phyloP scores from a whole-genome alignment of 305 asterid genomes.

The Coffea humblotiana region DNA sequence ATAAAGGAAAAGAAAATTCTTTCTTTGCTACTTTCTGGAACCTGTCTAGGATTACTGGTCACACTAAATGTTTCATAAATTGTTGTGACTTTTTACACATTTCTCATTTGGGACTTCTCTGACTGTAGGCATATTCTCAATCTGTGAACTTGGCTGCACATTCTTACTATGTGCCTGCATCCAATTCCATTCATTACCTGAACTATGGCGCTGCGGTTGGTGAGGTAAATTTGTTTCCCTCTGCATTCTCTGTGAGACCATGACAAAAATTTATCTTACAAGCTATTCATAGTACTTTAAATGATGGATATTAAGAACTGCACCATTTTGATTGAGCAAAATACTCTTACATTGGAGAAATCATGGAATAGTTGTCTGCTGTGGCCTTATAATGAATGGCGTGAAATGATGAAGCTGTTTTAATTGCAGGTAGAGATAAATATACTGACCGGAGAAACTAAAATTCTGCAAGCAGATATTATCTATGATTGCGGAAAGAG shows the following conservation, averaged over 20 bases:
- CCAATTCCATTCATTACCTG: conserved; percentile 38
- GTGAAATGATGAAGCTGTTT: not conserved
- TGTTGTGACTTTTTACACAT: not conserved
- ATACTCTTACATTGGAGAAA: not conserved
- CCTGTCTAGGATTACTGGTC: conserved; percentile 1
- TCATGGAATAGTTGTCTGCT: not conserved
- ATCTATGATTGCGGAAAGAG: conserved; percentile 78
- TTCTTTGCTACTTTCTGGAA: not conserved
- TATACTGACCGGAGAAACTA: conserved; percentile 59
- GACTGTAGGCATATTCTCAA: conserved; percentile 52
- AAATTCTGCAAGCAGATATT: conserved; percentile 52
- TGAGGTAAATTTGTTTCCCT: conserved; percentile 40
- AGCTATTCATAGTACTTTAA: too few relatives aligned
- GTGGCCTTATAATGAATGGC: not conserved
- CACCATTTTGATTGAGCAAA: not conserved
- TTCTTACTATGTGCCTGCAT: conserved; percentile 58
- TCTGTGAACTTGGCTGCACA: conserved; percentile 54
- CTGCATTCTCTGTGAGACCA: too few relatives aligned
- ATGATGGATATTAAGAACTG: too few relatives aligned
- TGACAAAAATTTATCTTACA: not conserved
- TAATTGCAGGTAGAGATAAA: conserved; percentile 61
- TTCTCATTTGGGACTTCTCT: conserved; percentile 8
- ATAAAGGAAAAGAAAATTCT: not conserved
- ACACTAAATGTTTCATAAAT: conserved; percentile 4
- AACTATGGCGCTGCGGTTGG: conserved; percentile 77